phyloP scores from a whole-genome alignment of 441 rosid genomes.

The Syzygium syzygioides region DNA sequence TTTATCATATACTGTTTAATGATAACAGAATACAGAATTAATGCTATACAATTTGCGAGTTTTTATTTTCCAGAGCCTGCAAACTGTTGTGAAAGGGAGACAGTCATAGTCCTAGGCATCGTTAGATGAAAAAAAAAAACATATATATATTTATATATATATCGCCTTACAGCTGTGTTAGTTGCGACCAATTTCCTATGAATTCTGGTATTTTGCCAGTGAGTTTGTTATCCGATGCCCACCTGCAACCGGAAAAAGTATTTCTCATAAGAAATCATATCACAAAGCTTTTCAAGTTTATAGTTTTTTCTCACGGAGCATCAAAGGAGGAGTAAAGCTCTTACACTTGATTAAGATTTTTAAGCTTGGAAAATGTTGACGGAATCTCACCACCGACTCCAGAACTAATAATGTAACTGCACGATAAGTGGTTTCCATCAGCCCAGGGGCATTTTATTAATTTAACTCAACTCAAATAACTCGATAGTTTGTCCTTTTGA shows the following conservation, averaged over 20 bases:
- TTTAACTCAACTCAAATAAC: background rate
- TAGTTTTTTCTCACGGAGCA: background rate
- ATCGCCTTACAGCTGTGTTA: conserved; percentile 5
- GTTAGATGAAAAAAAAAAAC: background rate
- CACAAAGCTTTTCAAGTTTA: background rate
- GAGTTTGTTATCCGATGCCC: conserved; percentile 11
- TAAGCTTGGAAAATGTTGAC: conserved; percentile 16
- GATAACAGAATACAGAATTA: background rate
- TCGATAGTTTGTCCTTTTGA: background rate
- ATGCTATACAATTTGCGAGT: background rate
- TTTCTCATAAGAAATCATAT: background rate
- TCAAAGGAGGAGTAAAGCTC: background rate
- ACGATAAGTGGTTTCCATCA: background rate
- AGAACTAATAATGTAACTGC: conserved; percentile 20
- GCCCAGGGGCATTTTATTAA: background rate
- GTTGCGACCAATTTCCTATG: conserved; percentile 20
- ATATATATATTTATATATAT: too few relatives aligned
- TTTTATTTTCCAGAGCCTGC: background rate
- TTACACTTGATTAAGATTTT: conserved; percentile 15
- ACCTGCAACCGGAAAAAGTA: background rate
- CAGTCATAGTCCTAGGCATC: background rate
- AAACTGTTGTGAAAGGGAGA: background rate
- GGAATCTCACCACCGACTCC: conserved; percentile 27
- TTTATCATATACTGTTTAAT: background rate
- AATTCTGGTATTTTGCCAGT: conserved; percentile 20